Conservation (phyloP, 441 rosid genomes). For the Jatropha podagrica region DNA sequence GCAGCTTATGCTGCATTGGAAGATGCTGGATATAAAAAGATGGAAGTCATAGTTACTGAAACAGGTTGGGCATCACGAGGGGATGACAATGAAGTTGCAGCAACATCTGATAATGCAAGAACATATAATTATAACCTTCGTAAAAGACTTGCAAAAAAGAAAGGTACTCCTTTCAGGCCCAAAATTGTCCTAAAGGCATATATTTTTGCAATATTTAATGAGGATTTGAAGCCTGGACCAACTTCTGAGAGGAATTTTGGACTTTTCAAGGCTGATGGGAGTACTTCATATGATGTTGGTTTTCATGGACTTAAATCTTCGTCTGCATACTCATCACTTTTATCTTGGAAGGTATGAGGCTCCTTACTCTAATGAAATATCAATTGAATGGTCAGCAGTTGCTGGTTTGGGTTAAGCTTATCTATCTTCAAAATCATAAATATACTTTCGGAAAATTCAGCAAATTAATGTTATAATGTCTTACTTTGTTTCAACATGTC, state of each 20-base stretch:
- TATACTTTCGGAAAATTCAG: background rate
- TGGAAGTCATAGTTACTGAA: conserved; percentile 90
- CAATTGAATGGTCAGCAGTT: conserved; percentile 2
- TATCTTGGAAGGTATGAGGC: conserved; percentile 64
- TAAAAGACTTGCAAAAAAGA: conserved; percentile 89
- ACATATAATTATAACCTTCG: conserved; percentile 84
- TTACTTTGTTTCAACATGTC: background rate
- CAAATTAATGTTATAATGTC: background rate
- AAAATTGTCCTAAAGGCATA: conserved; percentile 65
- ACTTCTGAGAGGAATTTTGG: conserved; percentile 93
- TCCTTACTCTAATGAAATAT: conserved; percentile 12
- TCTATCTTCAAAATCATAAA: background rate
- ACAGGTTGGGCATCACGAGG: conserved; percentile 98
- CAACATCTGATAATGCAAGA: conserved; percentile 74
- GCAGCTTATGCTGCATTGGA: conserved; percentile 87
- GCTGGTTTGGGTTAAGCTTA: background rate
- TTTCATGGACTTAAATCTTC: conserved; percentile 67
- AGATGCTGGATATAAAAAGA: conserved; percentile 71
- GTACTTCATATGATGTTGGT: conserved; percentile 76
- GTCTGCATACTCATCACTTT: conserved; percentile 44
- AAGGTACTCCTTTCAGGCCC: conserved; percentile 93
- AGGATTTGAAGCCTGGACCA: conserved; percentile 70
- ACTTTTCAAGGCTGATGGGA: conserved; percentile 88
- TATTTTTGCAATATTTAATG: conserved; percentile 83
- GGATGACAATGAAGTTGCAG: conserved; percentile 78